phyloP scores from a whole-genome alignment of 1,284 basidiomycete genomes.

The Malassezia obtusa region DNA sequence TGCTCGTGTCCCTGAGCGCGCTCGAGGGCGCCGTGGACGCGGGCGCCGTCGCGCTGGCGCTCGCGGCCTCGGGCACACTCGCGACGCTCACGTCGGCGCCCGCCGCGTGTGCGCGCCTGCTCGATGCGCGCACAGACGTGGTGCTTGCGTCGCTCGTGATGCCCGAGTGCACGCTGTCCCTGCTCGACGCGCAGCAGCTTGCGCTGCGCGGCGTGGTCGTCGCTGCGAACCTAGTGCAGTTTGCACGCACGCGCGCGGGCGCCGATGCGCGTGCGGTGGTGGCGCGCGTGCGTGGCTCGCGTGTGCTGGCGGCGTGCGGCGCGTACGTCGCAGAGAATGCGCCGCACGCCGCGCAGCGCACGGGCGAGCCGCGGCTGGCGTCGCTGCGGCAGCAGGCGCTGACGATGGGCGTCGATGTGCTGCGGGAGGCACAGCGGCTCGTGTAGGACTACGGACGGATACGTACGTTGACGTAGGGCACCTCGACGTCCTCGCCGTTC shows the following conservation, averaged over 20 bases:
- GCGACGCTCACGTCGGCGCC: slow-evolving; percentile 8
- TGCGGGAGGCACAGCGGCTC: not conserved
- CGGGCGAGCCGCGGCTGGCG: not conserved
- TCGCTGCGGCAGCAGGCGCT: slow-evolving; percentile 6
- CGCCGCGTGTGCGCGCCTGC: slow-evolving; percentile 4
- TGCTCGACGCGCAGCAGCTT: slow-evolving; percentile 4
- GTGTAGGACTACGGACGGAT: slow-evolving; percentile 2
- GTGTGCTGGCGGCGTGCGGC: not conserved
- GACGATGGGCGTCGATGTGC: not conserved
- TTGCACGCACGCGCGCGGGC: not conserved
- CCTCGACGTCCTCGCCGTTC: slow-evolving; percentile 61
- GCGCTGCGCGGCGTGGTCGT: slow-evolving; percentile 9
- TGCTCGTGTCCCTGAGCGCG: slow-evolving; percentile 11
- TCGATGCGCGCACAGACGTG: not conserved
- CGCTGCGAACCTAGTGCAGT: not conserved
- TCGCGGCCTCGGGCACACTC: slow-evolving; percentile 6
- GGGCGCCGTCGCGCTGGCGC: not conserved
- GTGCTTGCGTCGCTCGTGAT: not conserved
- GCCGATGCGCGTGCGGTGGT: no score
- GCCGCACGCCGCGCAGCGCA: not conserved
- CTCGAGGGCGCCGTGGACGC: not conserved
- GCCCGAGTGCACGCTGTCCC: not conserved
- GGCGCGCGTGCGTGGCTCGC: not conserved
- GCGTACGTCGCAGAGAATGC: not conserved
- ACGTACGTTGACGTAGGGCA: slow-evolving; percentile 41